Base-by-base conservation (phyloP, 768 basidiomycete genomes). In the Podaxis carcinomalis region DNA sequence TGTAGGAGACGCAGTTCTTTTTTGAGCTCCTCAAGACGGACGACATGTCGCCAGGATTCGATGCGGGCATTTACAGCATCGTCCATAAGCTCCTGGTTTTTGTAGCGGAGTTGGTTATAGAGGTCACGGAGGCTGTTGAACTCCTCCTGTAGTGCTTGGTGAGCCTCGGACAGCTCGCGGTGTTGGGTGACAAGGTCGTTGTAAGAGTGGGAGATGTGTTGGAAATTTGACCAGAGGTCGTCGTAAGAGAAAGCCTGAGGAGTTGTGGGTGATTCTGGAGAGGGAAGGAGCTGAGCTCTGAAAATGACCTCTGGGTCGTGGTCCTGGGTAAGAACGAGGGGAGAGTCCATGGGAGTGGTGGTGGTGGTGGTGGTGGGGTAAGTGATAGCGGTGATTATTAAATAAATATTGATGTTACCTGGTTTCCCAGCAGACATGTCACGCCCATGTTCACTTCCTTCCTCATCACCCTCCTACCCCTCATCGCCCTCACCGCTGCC, bases 11-110 rank as follows among this genome's bases (percentile, higher is more conserved):
- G 35, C 19, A 61, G 44, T 55, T 61, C 59, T 5, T 47, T 61
- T 27, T 54, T 36, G 19, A 61, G 59, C 32, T 61, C 59, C 14
- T 61, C 59, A 19, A 61, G 52, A 16, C 59, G 52, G 32, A 61
- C 59, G 44, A 28, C 53, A 28, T 54, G 35, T 5, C 59, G 59
- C 59, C 59, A 61, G 28, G 59, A 47, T 35, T 61, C 52, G 27
- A 61, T 61, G 25, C 59, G 59, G 16, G 32, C 7, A 25, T 54
- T 46, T 35, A 55, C 49, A 23, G 59, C 59, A 14, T 61, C 59
- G 23, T 54, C 52, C 9, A 49, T 44, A 23, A 54, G 27, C 14
- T 61, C 59, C 25, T 61, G 52, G 21, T 61, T 40, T 42, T 61
- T 61, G 52, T 32, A 35, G n/a, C 52, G 36, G 10, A 59, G 44